Conservation (phyloP, 768 basidiomycete species). For the Panus rudis region DNA sequence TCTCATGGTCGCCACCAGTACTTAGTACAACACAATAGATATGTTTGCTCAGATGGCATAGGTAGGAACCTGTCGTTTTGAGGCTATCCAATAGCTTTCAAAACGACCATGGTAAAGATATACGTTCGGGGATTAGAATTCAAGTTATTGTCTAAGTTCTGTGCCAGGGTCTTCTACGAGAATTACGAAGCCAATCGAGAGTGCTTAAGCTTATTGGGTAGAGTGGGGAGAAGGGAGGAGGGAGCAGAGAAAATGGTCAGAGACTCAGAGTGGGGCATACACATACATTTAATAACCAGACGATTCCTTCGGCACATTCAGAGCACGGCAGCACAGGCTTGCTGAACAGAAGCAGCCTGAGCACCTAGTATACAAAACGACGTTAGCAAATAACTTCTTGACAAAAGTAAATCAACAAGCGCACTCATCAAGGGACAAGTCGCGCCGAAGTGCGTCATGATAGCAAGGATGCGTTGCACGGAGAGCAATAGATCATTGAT, state of each 20-base stretch:
- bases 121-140: too few species aligned
- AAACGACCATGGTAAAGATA: too few species aligned
- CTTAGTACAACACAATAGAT: too few species aligned
- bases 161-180: too few species aligned
- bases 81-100: too few species aligned
- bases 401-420: neutral
- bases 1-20: too few species aligned
- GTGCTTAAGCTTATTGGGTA: too few species aligned
- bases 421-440: slow-evolving; percentile 20
- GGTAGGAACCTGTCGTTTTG: too few species aligned
- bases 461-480: slow-evolving; percentile 14
- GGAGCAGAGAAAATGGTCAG: neutral
- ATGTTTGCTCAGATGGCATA: too few species aligned
- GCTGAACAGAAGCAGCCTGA: slow-evolving; percentile 6
- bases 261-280: neutral
- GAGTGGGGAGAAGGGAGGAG: neutral
- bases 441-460: slow-evolving; percentile 13
- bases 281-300: neutral
- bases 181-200: too few species aligned
- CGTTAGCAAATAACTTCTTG: neutral
- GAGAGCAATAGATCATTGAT: slow-evolving; percentile 5
- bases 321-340: neutral
- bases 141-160: too few species aligned
- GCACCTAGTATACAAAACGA: neutral
- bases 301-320: neutral